These are phyloP conservation scores for Metschnikowia santaceciliae DNA, from an alignment of 805 yeast genomes.

Conservation along the genomic window DNA sequence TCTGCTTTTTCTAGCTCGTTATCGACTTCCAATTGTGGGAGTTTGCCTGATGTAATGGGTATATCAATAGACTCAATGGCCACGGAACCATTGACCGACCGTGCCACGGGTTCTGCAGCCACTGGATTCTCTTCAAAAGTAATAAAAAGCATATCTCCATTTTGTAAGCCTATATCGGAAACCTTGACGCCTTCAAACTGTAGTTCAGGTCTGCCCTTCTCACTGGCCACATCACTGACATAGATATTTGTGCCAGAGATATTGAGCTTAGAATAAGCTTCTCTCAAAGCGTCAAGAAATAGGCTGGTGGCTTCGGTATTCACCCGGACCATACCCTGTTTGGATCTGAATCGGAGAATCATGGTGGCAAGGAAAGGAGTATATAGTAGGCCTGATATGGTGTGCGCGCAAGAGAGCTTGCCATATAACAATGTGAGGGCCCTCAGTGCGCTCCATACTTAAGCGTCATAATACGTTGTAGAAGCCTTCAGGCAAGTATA, in stretches of 20 bases:
- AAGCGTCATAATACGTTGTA: not conserved
- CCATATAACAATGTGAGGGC: not conserved
- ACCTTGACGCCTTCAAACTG: constrained; percentile 36
- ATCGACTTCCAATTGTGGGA: constrained; percentile 66
- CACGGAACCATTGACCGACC: constrained; percentile 8
- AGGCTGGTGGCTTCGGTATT: constrained; percentile 42
- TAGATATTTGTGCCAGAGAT: constrained; percentile 10
- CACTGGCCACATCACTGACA: constrained; percentile 46
- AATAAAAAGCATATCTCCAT: constrained; percentile 56
- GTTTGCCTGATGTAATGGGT: constrained; percentile 13
- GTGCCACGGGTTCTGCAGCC: constrained; percentile 1
- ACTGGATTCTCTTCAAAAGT: constrained; percentile 23
- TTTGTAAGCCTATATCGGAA: constrained; percentile 46
- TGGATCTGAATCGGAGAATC: constrained; percentile 72
- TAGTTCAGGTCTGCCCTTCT: constrained; percentile 37
- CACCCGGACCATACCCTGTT: constrained; percentile 77
- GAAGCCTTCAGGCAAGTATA: not conserved
- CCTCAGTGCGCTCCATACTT: not conserved
- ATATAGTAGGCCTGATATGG: not conserved
- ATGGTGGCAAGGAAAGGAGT: constrained; percentile 6
- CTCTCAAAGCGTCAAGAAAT: constrained; percentile 44
- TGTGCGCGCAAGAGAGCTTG: constrained; percentile 1
- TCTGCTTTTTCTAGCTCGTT: constrained; percentile 55
- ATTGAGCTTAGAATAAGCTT: constrained; percentile 27
- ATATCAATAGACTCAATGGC: constrained; percentile 8